Conservation (phyloP, 164 flowering plant species). For the Aristolochia contorta region DNA sequence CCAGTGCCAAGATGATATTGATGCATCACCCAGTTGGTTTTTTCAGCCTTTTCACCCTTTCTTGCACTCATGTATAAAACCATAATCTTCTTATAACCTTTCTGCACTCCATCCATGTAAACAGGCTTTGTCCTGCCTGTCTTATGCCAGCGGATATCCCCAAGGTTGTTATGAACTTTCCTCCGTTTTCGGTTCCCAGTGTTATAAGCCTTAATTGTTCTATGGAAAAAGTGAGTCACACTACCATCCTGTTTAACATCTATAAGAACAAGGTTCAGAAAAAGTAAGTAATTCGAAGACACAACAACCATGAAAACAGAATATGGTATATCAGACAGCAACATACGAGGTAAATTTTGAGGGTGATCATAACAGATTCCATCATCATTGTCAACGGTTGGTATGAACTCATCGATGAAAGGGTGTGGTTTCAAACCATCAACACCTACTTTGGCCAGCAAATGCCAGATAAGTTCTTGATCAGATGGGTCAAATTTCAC, state of each 20-base stretch:
- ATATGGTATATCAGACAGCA: background rate
- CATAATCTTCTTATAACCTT: constrained; percentile 92
- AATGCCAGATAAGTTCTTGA: constrained; percentile 78
- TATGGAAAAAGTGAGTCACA: constrained; percentile 75
- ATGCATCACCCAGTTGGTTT: constrained; percentile 97
- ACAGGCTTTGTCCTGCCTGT: constrained; percentile 96
- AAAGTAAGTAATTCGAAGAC: background rate
- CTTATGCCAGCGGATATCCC: constrained; percentile 97
- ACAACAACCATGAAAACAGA: constrained; percentile 1
- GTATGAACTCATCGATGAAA: constrained; percentile 76
- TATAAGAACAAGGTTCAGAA: constrained; percentile 10
- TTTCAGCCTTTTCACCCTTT: constrained; percentile 70
- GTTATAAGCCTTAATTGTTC: constrained; percentile 85
- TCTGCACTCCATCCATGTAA: constrained; percentile 58
- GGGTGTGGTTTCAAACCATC: constrained; percentile 52
- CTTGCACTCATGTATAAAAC: constrained; percentile 57
- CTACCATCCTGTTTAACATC: constrained; percentile 92
- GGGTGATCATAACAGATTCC: constrained; percentile 94
- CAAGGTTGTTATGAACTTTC: constrained; percentile 58
- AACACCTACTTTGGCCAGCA: constrained; percentile 59
- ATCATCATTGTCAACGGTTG: constrained; percentile 59
- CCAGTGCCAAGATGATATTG: constrained; percentile 89
- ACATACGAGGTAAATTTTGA: constrained; percentile 62
- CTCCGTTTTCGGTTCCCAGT: constrained; percentile 91
- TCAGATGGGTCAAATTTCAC: constrained; percentile 96